Percentiles rank a stretch among this genome's conserved stretches.
Evolutionary conservation across 805 yeast species (phyloP).

Genomic region (Saturnispora sekii): DNA sequence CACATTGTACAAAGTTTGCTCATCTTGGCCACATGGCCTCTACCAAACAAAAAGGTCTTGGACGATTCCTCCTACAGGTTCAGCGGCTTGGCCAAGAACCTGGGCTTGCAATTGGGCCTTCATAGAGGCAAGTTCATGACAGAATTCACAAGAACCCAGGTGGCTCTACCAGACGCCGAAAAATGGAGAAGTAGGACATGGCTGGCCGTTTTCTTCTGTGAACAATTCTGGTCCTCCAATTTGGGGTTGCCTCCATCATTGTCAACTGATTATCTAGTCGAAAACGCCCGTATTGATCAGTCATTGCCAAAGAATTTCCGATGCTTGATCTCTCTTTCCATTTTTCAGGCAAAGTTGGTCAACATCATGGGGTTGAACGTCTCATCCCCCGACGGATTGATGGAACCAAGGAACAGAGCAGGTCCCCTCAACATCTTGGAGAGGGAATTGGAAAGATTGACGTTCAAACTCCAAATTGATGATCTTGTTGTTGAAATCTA

Average conservation of each 20-base stretch:
- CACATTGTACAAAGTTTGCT: constrained; percentile 86
- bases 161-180: constrained; percentile 79
- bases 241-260: constrained; percentile 83
- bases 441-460: constrained; percentile 65
- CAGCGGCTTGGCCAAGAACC: constrained; percentile 74
- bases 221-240: constrained; percentile 84
- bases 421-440: constrained; percentile 70
- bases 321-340: constrained; percentile 61
- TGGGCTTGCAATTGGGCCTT: constrained; percentile 78
- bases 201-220: constrained; percentile 80
- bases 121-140: constrained; percentile 88
- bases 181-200: constrained; percentile 92
- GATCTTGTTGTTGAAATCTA: constrained; percentile 67
- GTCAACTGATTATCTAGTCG: constrained; percentile 73
- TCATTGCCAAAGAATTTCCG: constrained; percentile 61
- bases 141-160: constrained; percentile 86
- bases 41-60: constrained; percentile 83
- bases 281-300: constrained; percentile 62
- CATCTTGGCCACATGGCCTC: constrained; percentile 82
- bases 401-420: constrained; percentile 76
- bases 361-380: constrained; percentile 83
- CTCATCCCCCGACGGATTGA: constrained; percentile 77
- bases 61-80: constrained; percentile 90
- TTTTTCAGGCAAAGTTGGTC: constrained; percentile 76
- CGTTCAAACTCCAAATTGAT: constrained; percentile 55